Percentiles rank a stretch among this genome's conserved stretches.
Evolutionary conservation across 1,139 yeast genomes (phyloP).

Genomic region (Yamadazyma songkhlaensis): DNA sequence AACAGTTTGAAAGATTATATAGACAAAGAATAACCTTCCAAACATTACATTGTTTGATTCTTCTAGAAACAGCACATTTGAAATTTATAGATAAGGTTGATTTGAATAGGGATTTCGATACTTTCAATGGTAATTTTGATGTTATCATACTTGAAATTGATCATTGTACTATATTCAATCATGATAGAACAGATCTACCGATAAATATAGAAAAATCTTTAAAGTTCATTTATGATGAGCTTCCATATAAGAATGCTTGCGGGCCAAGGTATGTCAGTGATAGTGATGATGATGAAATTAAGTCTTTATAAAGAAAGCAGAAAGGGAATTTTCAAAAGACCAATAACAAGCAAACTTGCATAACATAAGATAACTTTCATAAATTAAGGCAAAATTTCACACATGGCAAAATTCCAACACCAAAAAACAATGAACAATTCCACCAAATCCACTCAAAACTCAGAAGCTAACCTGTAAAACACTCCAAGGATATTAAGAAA

Average conservation of each 20-base stretch:
- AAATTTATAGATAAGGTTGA: constrained; percentile 18
- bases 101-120: constrained; percentile 14
- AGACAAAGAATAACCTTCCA: constrained; percentile 31
- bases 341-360: too few species aligned
- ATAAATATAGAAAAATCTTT: constrained; percentile 17
- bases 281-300: not conserved
- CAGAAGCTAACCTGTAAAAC: too few species aligned
- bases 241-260: constrained; percentile 1
- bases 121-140: constrained; percentile 11
- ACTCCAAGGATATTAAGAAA: too few species aligned
- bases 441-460: too few species aligned
- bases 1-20: constrained; percentile 27
- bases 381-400: too few species aligned
- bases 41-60: constrained; percentile 24
- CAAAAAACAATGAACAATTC: too few species aligned
- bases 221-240: constrained; percentile 22
- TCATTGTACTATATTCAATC: constrained; percentile 26
- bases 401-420: too few species aligned
- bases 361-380: too few species aligned
- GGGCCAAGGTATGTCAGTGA: not conserved
- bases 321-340: too few species aligned
- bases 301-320: too few species aligned
- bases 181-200: constrained; percentile 25
- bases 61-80: constrained; percentile 25
- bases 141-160: constrained; percentile 23